Evolutionary conservation across 345 rosid species (phyloP), one percentile per base, ranked within the genome.

Genomic region (Dovyalis caffra): DNA sequence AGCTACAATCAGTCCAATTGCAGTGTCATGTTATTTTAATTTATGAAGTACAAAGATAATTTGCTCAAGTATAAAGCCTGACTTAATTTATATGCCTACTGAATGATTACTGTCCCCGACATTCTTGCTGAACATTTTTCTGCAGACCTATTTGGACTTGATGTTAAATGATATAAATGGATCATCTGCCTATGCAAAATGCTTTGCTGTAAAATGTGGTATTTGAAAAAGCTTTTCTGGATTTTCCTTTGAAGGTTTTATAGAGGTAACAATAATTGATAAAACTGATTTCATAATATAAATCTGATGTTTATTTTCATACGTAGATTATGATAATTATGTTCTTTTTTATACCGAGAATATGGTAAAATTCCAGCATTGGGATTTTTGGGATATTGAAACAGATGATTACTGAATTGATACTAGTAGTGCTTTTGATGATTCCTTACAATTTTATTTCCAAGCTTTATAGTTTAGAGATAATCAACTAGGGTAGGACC

Each of bases 361-460:
- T n/a, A 34, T 56, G 38, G n/a, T 70, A 57, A 70, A 70, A 70
- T 56, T 57, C 26, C 65, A 8, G 31, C 49, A 33, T 34, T 56
- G n/a, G 8, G 63, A 57, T 40, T 6, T 70, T 35, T 25, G 49
- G 51, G 25, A 70, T n/a, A 53, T 31, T n/a, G 21, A 61, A 49
- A 49, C 14, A 43, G 49, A 29, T 32, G 8, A 70, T 68, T 68
- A 45, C 5, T 68, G 56, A 49, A 51, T 33, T 43, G 31, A 0
- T 51, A 56, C 37, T 2, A 21, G 56, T 31, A 34, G 57, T 26
- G 5, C 29, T 33, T 70, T 49, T 53, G 45, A 14, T 32, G n/a
- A 25, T 37, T 28, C 32, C 23, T 45, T n/a, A 25, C 0, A n/a
- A n/a, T 66, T 14, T 18, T 43, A 15, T 45, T 68, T 45, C 57